A percentile compares a stretch with the other conserved stretches of the same genome.
Evolutionary conservation across 1,284 basidiomycete species (phyloP).

Genomic region (Filobasidium uniguttulatum): DNA sequence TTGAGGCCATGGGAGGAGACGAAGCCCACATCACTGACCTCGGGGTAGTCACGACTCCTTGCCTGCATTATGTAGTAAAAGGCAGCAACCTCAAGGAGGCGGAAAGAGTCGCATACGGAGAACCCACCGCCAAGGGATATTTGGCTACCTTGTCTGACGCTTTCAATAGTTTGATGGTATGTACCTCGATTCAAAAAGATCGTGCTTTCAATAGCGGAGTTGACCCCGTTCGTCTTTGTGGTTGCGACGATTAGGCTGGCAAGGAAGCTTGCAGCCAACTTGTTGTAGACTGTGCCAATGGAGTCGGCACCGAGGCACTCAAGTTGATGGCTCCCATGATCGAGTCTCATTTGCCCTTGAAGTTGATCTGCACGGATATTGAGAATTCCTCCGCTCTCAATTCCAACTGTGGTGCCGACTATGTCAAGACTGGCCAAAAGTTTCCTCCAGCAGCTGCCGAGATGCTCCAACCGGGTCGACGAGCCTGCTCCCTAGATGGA

Average conservation of each 20-base stretch:
- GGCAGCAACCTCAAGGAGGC: slow-evolving; percentile 69
- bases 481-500: slow-evolving; percentile 87
- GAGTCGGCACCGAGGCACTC: slow-evolving; percentile 73
- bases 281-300: slow-evolving; percentile 91
- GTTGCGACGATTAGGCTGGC: slow-evolving; percentile 1
- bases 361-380: slow-evolving; percentile 53
- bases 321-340: slow-evolving; percentile 42
- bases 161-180: slow-evolving; percentile 73
- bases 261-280: slow-evolving; percentile 44
- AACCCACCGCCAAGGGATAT: slow-evolving; percentile 75
- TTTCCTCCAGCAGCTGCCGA: slow-evolving; percentile 52
- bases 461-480: slow-evolving; percentile 51
- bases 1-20: slow-evolving; percentile 49
- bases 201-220: background rate
- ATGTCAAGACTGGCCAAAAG: slow-evolving; percentile 82
- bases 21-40: slow-evolving; percentile 33
- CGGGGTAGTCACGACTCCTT: slow-evolving; percentile 83
- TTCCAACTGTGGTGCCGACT: slow-evolving; percentile 85
- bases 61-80: slow-evolving; percentile 88
- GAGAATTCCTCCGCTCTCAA: slow-evolving; percentile 65
- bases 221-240: too few relatives aligned
- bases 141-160: slow-evolving; percentile 70
- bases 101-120: slow-evolving; percentile 56
- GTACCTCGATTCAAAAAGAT: background rate
- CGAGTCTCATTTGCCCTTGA: slow-evolving; percentile 26